Evolutionary conservation across 2,329 filamentous ascomycete species (phyloP), one percentile per base, ranked within the genome.

Genomic region (Colletotrichum lini): DNA sequence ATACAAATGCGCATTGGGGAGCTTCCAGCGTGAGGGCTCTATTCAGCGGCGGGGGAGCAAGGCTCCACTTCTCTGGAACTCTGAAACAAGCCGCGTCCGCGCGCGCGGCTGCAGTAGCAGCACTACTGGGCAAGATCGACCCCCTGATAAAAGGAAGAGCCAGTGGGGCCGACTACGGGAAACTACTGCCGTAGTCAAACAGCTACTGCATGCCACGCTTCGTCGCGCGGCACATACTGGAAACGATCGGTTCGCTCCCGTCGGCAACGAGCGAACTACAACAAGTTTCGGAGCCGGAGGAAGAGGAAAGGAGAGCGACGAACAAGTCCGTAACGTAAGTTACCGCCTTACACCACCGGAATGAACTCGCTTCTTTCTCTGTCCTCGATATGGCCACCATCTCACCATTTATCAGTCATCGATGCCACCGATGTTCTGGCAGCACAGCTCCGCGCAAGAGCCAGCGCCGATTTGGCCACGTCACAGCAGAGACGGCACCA

Each of bases 61-160:
- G 23, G 23, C 0, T 4, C 49, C 49, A 54, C 38, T 45, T 45
- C 7, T 44, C 16, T 47, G 26, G 45, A 45, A 18, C 45, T 69
- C 69, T 72, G 69, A 72, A 72, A 72, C 69, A 72, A 70, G 65
- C 69, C 58, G 53, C 52, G 26, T 69, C 42, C 69, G 26, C 53
- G 23, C 42, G 52, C 52, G 30, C 38, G 53, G 52, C 63, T 70
- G 35, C 49, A 35, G 40, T 38, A 23, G 7, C 30, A 30, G 30
- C 8, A 30, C 8, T 8, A 35, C 30, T 35, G 30, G 30, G 30
- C 30, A 10, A 53, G 40, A 13, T 21, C 12, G 18, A 16, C 53
- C n/a, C 12, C 35, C n/a, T 40, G 21, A 30, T 38, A 26, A 30
- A 21, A 40, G 44, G 57, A 35, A 52, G 26, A 21, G 13, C 50